Evolutionary conservation across 108 stramenopile species (phyloP), one percentile per base, ranked within the genome.

Genomic region (Skeletonema costatum): DNA sequence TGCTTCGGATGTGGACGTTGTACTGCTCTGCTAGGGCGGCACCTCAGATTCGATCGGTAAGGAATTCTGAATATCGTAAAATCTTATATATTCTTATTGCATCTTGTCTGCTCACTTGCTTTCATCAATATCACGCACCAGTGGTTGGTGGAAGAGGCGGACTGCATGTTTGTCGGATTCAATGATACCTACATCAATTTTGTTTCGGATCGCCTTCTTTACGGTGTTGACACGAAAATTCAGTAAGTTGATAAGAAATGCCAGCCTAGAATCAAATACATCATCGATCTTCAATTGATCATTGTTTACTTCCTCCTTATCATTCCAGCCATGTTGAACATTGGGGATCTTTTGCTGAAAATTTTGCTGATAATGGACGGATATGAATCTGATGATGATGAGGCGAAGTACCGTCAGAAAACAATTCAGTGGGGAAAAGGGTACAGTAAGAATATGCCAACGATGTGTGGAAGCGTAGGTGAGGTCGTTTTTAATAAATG

Each of bases 11-110:
- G 76, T 77, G 19, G 76, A 77, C 41, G 59, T n/a, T 77, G 70
- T 77, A 64, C 62, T 71, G 70, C 35, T 50, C 76, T 25, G 76
- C 76, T 1, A 32, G 12, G 53, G 67, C 62, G 4, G 76, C 76
- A 36, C 76, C 76, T 8, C 60, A 32, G 30, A 70, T 77, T 13
- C 76, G 76, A 33, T 77, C 76, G 68, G 67, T 68, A 61, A 59
- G 67, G 39, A 41, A 41, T 3, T 30, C 38, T 63, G 21, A 19
- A 25, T 25, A 25, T 25, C 17, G 17, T 5, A 51, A 19, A 5
- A 7, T 17, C 33, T 63, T n/a, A n/a, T n/a, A 32, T 29, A 36
- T 38, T 32, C 6, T 63, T 36, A 8, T 4, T n/a, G 25, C 25
- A 25, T 25, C 25, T 25, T 25, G 25, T 25, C 25, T 46, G 16